Evolutionary conservation across 2,329 filamentous ascomycete species (phyloP).

Genomic region (Diaporthe amygdali): DNA sequence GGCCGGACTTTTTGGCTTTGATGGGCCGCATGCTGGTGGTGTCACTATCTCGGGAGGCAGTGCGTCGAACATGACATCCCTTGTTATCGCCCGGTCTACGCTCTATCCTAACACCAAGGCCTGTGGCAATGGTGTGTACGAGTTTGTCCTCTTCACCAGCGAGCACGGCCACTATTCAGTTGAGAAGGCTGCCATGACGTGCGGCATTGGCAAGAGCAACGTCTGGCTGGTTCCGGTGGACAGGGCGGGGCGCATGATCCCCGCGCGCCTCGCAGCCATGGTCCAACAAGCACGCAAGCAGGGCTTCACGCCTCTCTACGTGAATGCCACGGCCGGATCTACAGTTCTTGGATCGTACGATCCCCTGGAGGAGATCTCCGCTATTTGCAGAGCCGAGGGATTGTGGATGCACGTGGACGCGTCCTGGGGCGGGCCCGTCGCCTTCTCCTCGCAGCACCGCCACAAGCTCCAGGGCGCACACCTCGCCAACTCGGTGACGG

Average conservation of each 20-base stretch:
- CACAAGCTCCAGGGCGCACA: slow-evolving; percentile 67
- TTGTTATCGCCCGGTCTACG: slow-evolving; percentile 86
- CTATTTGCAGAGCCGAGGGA: slow-evolving; percentile 71
- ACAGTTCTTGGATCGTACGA: slow-evolving; percentile 93
- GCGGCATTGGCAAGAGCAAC: slow-evolving; percentile 77
- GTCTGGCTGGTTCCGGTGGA: slow-evolving; percentile 82
- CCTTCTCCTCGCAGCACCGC: slow-evolving; percentile 72
- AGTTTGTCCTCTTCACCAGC: slow-evolving; percentile 86
- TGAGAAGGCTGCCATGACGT: slow-evolving; percentile 91
- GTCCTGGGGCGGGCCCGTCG: slow-evolving; percentile 85
- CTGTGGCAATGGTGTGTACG: slow-evolving; percentile 67
- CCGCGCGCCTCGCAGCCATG: slow-evolving; percentile 66
- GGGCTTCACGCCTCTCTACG: slow-evolving; percentile 86
- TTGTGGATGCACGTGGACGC: slow-evolving; percentile 95
- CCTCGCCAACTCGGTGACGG: slow-evolving; percentile 79
- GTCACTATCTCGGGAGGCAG: slow-evolving; percentile 83
- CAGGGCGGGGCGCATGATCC: slow-evolving; percentile 71
- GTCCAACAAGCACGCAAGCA: slow-evolving; percentile 65
- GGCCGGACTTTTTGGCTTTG: slow-evolving; percentile 78
- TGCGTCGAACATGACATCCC: slow-evolving; percentile 82
- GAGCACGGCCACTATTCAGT: slow-evolving; percentile 93
- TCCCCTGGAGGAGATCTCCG: slow-evolving; percentile 72
- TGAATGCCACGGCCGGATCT: slow-evolving; percentile 94
- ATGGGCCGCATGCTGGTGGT: slow-evolving; percentile 72
- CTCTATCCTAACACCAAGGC: slow-evolving; percentile 81